A percentile compares a stretch with the other conserved stretches of the same genome.
These are phyloP conservation scores for Aplosporella prunicola DNA, from an alignment of 2,329 filamentous ascomycete genomes.

Conservation along the genomic window DNA sequence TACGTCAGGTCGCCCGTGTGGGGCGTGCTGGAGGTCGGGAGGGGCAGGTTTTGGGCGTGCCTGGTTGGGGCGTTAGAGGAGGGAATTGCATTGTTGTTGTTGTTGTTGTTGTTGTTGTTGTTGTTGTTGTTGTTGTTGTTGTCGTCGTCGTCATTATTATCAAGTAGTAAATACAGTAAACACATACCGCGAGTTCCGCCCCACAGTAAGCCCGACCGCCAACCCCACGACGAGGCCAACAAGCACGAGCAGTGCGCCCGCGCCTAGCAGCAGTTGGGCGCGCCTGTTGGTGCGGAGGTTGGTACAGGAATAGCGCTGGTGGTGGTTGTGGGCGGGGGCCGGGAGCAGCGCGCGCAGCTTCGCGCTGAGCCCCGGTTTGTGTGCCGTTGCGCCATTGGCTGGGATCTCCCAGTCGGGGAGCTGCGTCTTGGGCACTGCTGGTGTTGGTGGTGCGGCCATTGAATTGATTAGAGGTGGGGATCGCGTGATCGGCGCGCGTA, in stretches of 20 bases:
- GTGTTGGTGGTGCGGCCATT: too few species aligned
- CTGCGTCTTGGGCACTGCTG: too few species aligned
- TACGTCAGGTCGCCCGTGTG: slow-evolving; percentile 57
- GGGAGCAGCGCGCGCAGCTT: slow-evolving; percentile 5
- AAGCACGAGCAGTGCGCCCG: slow-evolving; percentile 6
- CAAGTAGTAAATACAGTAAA: too few species aligned
- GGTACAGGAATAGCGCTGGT: slow-evolving; percentile 2
- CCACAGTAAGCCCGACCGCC: not conserved
- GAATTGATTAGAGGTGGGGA: too few species aligned
- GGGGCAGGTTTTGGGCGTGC: slow-evolving; percentile 5
- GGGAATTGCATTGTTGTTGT: too few species aligned
- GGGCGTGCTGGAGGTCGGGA: slow-evolving; percentile 3
- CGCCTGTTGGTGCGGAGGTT: slow-evolving; percentile 2
- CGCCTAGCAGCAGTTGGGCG: too few species aligned
- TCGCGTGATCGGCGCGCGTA: too few species aligned
- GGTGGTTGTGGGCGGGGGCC: not conserved
- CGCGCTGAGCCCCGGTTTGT: not conserved
- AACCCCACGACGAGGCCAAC: slow-evolving; percentile 2
- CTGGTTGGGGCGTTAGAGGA: not conserved
- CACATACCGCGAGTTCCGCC: not conserved
- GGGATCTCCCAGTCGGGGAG: slow-evolving; percentile 9
- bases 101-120: too few species aligned
- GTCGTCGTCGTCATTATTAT: too few species aligned
- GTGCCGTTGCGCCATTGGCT: not conserved
- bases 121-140: too few species aligned